Conservation (phyloP, 73 alveolate species). For the Breviolum minutum region DNA sequence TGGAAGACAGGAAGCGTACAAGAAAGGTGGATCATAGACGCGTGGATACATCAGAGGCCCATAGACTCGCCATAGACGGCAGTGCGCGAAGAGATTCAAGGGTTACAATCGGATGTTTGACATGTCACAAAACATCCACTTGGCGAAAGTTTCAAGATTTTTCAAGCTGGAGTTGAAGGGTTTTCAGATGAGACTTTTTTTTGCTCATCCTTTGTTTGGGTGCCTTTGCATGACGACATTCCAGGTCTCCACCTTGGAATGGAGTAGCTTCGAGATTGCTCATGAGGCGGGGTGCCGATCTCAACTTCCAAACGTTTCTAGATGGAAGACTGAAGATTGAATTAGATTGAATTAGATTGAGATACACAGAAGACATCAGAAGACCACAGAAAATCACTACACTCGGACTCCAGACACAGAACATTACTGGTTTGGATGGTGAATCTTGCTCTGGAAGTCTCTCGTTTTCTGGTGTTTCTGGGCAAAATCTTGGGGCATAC, state of each 20-base stretch:
- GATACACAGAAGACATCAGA: not conserved
- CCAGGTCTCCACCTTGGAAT: conserved; percentile 15
- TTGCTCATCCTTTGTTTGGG: not conserved
- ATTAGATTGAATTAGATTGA: not conserved
- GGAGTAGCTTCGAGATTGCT: conserved; percentile 4
- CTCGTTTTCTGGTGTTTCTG: not conserved
- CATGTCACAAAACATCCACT: not conserved
- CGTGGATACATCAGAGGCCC: conserved; percentile 17
- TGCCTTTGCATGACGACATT: not conserved
- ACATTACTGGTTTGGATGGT: not conserved
- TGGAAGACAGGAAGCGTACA: conserved; percentile 10
- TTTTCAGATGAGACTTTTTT: not conserved
- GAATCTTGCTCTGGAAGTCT: not conserved
- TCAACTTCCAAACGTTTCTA: not conserved
- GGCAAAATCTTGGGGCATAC: not conserved
- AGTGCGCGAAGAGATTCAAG: not conserved
- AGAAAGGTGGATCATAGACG: not conserved
- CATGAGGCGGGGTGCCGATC: not conserved
- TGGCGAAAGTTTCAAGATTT: no score
- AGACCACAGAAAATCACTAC: not conserved
- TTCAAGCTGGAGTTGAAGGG: no score
- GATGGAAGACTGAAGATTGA: not conserved
- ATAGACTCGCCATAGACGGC: no score
- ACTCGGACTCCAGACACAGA: not conserved
- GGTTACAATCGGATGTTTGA: not conserved